Evolutionary conservation across 2,329 filamentous ascomycete genomes (phyloP), one percentile per base, ranked within the genome.

Genomic region (Exophiala viscosa): DNA sequence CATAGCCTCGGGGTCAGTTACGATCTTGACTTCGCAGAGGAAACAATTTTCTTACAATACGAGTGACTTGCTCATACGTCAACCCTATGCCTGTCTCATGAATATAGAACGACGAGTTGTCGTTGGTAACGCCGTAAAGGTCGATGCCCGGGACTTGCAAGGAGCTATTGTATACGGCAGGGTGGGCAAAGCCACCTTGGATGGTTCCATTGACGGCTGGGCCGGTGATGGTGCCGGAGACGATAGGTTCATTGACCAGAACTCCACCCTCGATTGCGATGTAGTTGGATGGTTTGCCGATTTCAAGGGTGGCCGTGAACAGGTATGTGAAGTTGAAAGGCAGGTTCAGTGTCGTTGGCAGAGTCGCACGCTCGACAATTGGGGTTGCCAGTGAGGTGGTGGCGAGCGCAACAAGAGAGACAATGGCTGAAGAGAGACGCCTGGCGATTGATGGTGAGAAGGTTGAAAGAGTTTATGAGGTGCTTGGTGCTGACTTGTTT

Each of bases 141-240:
- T 46, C 44, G 15, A 46, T 46, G 32, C 15, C 20, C 6, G 14
- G 9, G 4, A 45, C 43, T 35, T 34, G 28, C 7, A 35, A 5
- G 14, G 43, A 35, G 2, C 11, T n/a, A 14, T 45, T 45, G 43
- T 45, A 45, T 14, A 35, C 7, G n/a, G 41, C 6, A n/a, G 43
- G 43, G 18, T 14, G 13, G 8, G 43, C 43, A 11, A 45, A 28
- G 15, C 43, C 43, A 17, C 7, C 13, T 13, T n/a, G 23, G 13
- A 45, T 45, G 15, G 41, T 45, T 8, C 31, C 43, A 45, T 45
- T 45, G 8, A 45, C 9, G n/a, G 23, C 31, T n/a, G 28, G 43
- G 43, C 43, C 31, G 11, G 11, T 35, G 31, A 34, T 18, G 9
- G 43, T 45, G 23, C 43, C 43, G 15, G 14, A 10, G n/a, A 23